These are phyloP conservation scores for Xylaria castorea DNA, from an alignment of 495 filamentous ascomycete genomes.

Conservation along the genomic window DNA sequence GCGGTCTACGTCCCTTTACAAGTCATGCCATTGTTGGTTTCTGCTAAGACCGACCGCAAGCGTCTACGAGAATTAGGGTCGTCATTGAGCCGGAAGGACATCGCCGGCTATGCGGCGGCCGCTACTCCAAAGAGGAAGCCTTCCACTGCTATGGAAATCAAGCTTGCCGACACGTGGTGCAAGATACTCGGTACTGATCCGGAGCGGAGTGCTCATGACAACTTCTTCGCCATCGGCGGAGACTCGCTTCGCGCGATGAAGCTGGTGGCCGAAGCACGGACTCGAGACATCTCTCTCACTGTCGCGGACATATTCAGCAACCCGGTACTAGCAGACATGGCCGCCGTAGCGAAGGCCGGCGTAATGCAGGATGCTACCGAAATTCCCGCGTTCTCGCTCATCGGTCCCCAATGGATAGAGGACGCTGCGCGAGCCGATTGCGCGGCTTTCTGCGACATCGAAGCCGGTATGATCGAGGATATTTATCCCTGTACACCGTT, in stretches of 20 bases:
- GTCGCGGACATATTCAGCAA: conserved; percentile 55
- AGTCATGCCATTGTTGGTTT: conserved; percentile 61
- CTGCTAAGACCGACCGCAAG: conserved; percentile 68
- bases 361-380: conserved; percentile 25
- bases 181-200: conserved; percentile 39
- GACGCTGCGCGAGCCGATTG: conserved; percentile 37
- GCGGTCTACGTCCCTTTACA: conserved; percentile 65
- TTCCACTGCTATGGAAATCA: conserved; percentile 40
- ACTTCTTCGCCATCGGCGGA: conserved; percentile 62
- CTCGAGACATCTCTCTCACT: conserved; percentile 44
- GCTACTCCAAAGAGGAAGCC: conserved; percentile 36
- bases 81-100: conserved; percentile 42
- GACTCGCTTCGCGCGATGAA: conserved; percentile 63
- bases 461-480: conserved; percentile 56
- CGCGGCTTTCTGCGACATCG: conserved; percentile 40
- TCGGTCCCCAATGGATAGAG: conserved; percentile 36
- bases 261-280: conserved; percentile 53
- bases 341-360: conserved; percentile 34
- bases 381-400: conserved; percentile 42
- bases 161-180: conserved; percentile 40
- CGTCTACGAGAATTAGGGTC: conserved; percentile 53
- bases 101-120: conserved; percentile 36
- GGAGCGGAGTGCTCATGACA: conserved; percentile 46
- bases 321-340: conserved; percentile 49
- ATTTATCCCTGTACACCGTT: conserved; percentile 73